Percentiles rank a stretch among this genome's conserved stretches.
Conservation (phyloP, 805 yeast species). For the Hanseniaspora pseudoguilliermondii region DNA sequence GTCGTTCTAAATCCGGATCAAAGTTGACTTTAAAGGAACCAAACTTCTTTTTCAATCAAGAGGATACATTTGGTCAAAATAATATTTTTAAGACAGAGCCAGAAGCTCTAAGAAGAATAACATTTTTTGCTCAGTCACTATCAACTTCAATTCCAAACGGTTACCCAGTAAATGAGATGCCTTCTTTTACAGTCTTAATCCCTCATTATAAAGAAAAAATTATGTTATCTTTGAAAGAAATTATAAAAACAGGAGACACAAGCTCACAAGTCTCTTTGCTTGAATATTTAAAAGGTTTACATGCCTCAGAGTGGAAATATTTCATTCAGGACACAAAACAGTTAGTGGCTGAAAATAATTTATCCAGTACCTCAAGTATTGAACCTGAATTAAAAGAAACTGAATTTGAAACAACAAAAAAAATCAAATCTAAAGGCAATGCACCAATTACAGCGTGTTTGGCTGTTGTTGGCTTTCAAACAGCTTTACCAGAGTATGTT, state of each 20-base stretch:
- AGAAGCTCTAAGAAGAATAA: constrained; percentile 98
- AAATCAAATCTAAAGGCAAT: constrained; percentile 68
- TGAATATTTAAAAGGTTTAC: constrained; percentile 87
- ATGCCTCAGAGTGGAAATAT: constrained; percentile 96
- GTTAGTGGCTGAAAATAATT: constrained; percentile 66
- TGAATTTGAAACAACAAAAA: constrained; percentile 43
- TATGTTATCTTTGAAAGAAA: constrained; percentile 81
- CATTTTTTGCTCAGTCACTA: constrained; percentile 96
- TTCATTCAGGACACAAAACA: constrained; percentile 92
- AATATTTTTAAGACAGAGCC: constrained; percentile 94
- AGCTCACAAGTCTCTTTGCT: constrained; percentile 85
- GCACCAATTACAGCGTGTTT: constrained; percentile 83
- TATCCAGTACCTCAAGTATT: neutral
- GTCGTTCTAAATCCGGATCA: constrained; percentile 94
- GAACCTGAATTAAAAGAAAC: constrained; percentile 5
- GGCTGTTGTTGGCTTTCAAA: constrained; percentile 76
- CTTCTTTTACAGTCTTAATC: constrained; percentile 90
- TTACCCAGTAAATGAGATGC: constrained; percentile 98
- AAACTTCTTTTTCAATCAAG: constrained; percentile 95
- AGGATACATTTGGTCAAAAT: constrained; percentile 83
- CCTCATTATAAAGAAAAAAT: constrained; percentile 96
- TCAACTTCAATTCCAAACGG: constrained; percentile 99
- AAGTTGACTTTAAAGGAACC: constrained; percentile 98
- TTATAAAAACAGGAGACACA: constrained; percentile 93
- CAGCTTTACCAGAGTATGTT: constrained; percentile 93